Percentiles rank a stretch among this genome's conserved stretches.
Evolutionary conservation across 2,329 filamentous ascomycete genomes (phyloP).

Genomic region (Hymenoscyphus infarciens): DNA sequence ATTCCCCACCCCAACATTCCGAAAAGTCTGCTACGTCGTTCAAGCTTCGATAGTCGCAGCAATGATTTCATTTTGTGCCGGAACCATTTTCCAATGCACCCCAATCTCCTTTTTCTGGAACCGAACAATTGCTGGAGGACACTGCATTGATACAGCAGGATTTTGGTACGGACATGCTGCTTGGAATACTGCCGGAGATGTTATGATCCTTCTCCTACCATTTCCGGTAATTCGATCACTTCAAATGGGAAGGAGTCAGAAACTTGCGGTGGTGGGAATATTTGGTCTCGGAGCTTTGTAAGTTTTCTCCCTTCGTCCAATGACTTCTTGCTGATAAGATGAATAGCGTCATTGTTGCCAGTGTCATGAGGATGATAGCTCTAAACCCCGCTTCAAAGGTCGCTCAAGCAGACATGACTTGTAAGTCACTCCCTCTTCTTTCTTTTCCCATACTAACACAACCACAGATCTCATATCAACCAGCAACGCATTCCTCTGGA

Average conservation of each 20-base stretch:
- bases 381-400: conserved; percentile 17
- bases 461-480: conserved; percentile 12
- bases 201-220: conserved; percentile 62
- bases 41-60: conserved; percentile 6
- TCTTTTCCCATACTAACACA: not conserved
- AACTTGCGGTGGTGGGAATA: conserved; percentile 44
- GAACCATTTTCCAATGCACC: conserved; percentile 19
- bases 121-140: conserved; percentile 19
- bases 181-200: conserved; percentile 64
- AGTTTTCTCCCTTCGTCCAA: conserved; percentile 32
- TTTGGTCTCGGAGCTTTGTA: conserved; percentile 66
- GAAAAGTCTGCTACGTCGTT: conserved; percentile 10
- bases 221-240: conserved; percentile 55
- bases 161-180: conserved; percentile 64
- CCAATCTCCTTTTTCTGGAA: conserved; percentile 21
- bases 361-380: conserved; percentile 18
- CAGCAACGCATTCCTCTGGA: conserved; percentile 19
- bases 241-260: conserved; percentile 6
- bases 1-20: conserved; percentile 17
- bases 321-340: not conserved
- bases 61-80: conserved; percentile 9
- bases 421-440: not conserved
- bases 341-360: conserved; percentile 17
- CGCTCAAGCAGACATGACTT: conserved; percentile 15
- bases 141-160: conserved; percentile 59